Conservation (phyloP, 2,329 filamentous ascomycete species). For the Metarhizium album region DNA sequence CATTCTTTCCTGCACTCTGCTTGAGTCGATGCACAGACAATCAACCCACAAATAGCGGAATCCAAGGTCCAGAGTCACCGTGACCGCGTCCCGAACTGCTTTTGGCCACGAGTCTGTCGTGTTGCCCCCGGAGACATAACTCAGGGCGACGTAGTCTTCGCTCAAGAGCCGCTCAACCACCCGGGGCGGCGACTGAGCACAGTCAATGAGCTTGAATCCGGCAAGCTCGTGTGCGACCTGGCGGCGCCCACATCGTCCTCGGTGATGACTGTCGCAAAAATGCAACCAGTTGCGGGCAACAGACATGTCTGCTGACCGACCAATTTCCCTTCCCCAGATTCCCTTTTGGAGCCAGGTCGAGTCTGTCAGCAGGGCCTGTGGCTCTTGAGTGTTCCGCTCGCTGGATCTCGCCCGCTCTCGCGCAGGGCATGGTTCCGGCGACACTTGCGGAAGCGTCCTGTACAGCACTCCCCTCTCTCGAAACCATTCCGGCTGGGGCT, state of each 20-base stretch:
- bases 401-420: constrained; percentile 10
- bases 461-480: constrained; percentile 23
- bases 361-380: constrained; percentile 6
- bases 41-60: constrained; percentile 29
- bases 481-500: constrained; percentile 22
- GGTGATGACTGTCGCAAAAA: constrained; percentile 23
- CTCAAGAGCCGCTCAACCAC: constrained; percentile 18
- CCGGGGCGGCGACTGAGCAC: constrained; percentile 19
- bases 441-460: constrained; percentile 17
- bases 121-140: constrained; percentile 24
- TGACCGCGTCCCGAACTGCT: constrained; percentile 21
- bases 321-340: constrained; percentile 24
- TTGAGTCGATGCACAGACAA: constrained; percentile 22
- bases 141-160: constrained; percentile 22
- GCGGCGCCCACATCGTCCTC: constrained; percentile 20
- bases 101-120: constrained; percentile 18
- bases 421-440: constrained; percentile 11
- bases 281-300: constrained; percentile 22
- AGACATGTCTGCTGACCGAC: constrained; percentile 17
- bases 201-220: constrained; percentile 24
- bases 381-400: constrained; percentile 4
- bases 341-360: constrained; percentile 19
- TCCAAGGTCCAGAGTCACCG: constrained; percentile 20
- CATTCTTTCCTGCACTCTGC: constrained; percentile 14
- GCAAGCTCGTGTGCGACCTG: constrained; percentile 15